Percentiles rank a stretch among this genome's conserved stretches.
phyloP scores from a whole-genome alignment of 2,329 filamentous ascomycete species.

The Pseudogymnoascus sp. region DNA sequence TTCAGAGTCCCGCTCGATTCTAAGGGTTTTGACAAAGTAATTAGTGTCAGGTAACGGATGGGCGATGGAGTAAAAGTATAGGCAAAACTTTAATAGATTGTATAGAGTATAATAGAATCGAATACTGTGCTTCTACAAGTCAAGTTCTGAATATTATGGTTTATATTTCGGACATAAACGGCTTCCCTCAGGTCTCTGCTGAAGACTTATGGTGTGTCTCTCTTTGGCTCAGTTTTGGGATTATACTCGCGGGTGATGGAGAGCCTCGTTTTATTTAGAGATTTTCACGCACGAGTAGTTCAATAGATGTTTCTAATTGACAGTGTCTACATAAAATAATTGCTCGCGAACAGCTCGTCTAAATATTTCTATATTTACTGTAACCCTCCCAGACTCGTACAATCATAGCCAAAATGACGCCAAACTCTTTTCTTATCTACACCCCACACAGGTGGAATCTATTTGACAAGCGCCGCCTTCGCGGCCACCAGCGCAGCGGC shows the following conservation, averaged over 20 bases:
- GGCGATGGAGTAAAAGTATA: neutral
- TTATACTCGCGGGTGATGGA: neutral
- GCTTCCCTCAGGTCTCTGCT: neutral
- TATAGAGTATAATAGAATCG: neutral
- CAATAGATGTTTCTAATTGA: neutral
- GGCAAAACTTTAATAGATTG: neutral
- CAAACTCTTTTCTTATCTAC: conserved; percentile 5
- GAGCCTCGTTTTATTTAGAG: neutral
- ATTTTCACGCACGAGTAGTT: neutral
- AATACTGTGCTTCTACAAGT: neutral
- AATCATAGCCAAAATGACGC: conserved; percentile 6
- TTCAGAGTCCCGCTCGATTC: neutral
- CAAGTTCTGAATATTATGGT: neutral
- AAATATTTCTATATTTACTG: conserved; percentile 8
- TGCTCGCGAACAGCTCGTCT: neutral
- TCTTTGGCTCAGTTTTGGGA: neutral
- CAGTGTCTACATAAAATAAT: neutral
- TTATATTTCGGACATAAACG: neutral
- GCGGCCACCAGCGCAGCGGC: conserved; percentile 54
- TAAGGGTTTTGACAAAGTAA: neutral
- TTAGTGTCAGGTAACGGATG: neutral
- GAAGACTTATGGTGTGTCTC: neutral
- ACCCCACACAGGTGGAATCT: conserved; percentile 13
- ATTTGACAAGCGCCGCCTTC: conserved; percentile 37
- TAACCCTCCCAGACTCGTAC: conserved; percentile 5